Evolutionary conservation across 306 rosid species (phyloP).

Genomic region (Sicyos baderoa): DNA sequence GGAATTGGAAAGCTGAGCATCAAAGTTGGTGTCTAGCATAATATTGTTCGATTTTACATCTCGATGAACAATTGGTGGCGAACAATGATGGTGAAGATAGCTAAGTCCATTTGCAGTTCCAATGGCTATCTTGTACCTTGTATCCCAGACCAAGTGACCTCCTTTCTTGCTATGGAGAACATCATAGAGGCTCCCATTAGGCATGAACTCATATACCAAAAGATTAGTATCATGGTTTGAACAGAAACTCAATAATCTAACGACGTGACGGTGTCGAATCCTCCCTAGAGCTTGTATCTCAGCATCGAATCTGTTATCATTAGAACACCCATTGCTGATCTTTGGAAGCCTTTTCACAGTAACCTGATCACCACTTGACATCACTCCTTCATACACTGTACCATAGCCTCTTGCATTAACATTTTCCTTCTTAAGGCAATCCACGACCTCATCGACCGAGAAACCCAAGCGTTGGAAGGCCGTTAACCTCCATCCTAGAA

Average conservation of each 20-base stretch:
- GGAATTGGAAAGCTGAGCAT: slow-evolving; percentile 91
- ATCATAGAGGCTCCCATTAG: slow-evolving; percentile 87
- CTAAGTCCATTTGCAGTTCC: slow-evolving; percentile 93
- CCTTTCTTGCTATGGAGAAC: slow-evolving; percentile 98
- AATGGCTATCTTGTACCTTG: slow-evolving; percentile 74
- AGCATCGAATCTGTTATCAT: slow-evolving; percentile 79
- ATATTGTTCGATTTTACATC: slow-evolving; percentile 91
- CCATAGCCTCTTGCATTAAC: slow-evolving; percentile 89
- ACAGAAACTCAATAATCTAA: slow-evolving; percentile 74
- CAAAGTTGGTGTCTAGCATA: slow-evolving; percentile 65
- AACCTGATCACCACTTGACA: slow-evolving; percentile 65
- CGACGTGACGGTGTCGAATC: slow-evolving; percentile 84
- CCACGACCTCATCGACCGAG: slow-evolving; percentile 76
- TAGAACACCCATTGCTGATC: slow-evolving; percentile 74
- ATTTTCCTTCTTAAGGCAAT: slow-evolving; percentile 68
- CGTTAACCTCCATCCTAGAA: slow-evolving; percentile 75
- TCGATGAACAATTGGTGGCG: slow-evolving; percentile 75
- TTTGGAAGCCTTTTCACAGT: slow-evolving; percentile 86
- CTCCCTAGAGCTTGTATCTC: slow-evolving; percentile 89
- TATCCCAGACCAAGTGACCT: slow-evolving; percentile 86
- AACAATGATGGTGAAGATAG: slow-evolving; percentile 89
- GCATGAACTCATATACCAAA: slow-evolving; percentile 89
- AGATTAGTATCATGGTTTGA: slow-evolving; percentile 90
- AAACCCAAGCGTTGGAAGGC: slow-evolving; percentile 88
- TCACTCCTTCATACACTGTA: slow-evolving; percentile 74